Evolutionary conservation across 371 early-diverging fungal genomes (phyloP).

Genomic region (Mucor plumbeus): DNA sequence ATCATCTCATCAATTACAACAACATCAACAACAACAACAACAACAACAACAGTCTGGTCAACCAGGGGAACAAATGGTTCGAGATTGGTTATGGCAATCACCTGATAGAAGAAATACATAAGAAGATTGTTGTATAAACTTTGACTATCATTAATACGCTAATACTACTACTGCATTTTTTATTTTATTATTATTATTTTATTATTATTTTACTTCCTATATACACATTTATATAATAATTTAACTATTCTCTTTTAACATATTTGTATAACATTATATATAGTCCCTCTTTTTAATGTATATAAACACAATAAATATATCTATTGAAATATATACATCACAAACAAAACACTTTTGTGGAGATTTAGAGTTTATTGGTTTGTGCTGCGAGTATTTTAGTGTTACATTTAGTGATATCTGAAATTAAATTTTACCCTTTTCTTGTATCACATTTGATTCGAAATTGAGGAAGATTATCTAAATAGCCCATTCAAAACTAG

Average conservation of each 20-base stretch:
- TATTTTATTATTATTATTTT: not conserved
- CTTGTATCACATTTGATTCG: not conserved
- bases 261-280: not conserved
- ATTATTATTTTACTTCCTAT: not conserved
- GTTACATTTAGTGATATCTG: slow-evolving; percentile 1
- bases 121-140: not conserved
- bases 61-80: slow-evolving; percentile 12
- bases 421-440: not conserved
- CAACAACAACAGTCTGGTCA: not conserved
- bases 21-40: not conserved
- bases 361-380: slow-evolving; percentile 6
- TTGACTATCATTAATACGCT: not conserved
- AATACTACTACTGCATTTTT: not conserved
- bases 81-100: slow-evolving; percentile 37
- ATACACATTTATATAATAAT: not conserved
- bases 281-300: not conserved
- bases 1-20: not conserved
- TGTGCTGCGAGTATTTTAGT: not conserved
- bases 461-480: not conserved
- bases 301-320: not conserved
- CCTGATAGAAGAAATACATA: slow-evolving; percentile 32
- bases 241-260: not conserved
- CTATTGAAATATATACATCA: not conserved
- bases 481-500: too few relatives aligned
- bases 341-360: not conserved